Evolutionary conservation across 2,329 filamentous ascomycete species (phyloP).

Genomic region (Stenocarpella maydis): DNA sequence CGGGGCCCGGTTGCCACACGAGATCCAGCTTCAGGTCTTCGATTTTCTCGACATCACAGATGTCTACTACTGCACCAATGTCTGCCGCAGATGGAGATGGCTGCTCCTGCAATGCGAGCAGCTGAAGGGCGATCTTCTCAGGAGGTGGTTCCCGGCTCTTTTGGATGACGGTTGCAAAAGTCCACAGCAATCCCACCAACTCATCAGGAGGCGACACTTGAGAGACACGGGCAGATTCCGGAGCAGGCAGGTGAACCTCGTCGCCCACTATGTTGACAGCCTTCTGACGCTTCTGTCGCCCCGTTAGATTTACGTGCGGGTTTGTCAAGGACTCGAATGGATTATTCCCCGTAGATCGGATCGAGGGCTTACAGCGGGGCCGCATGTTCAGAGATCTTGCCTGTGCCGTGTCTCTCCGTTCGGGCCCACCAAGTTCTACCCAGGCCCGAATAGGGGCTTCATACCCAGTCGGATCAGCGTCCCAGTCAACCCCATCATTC

Average conservation of each 20-base stretch:
- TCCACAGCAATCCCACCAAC: not conserved
- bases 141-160: not conserved
- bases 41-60: constrained; percentile 9
- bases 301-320: not conserved
- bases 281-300: not conserved
- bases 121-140: not conserved
- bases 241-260: not conserved
- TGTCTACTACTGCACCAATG: constrained; percentile 12
- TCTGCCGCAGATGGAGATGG: constrained; percentile 25
- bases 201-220: constrained; percentile 4
- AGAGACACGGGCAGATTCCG: constrained; percentile 13
- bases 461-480: not conserved
- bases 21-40: constrained; percentile 25
- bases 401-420: not conserved
- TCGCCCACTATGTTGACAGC: not conserved
- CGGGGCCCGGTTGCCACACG: not conserved
- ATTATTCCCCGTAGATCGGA: not conserved
- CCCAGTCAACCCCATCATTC: too few relatives aligned
- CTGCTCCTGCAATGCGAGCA: not conserved
- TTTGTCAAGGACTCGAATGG: not conserved
- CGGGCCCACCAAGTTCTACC: not conserved
- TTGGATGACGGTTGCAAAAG: not conserved
- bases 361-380: constrained; percentile 14
- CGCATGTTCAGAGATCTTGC: not conserved
- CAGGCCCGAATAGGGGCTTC: not conserved